Evolutionary conservation across 2,329 filamentous ascomycete genomes (phyloP), one percentile per base, ranked within the genome.

Genomic region (Hymenoscyphus salicellus): DNA sequence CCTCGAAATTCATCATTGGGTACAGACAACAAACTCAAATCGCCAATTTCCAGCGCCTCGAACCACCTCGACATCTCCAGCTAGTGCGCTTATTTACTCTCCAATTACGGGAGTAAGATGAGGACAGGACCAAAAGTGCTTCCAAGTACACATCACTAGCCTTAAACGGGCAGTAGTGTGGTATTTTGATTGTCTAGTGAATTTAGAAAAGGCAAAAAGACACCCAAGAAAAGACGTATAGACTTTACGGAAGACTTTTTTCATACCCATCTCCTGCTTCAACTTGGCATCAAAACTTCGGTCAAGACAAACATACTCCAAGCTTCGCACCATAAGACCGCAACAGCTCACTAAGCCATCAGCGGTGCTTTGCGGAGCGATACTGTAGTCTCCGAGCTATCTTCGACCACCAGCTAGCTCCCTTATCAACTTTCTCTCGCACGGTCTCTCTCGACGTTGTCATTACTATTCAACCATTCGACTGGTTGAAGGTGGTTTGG

Each of bases 401-500:
- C 28, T 26, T 23, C 14, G 46, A 23, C 20, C n/a, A 30, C 28
- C 28, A 30, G 52, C 20, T 38, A 58, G 52, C 56, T 38, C 32
- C 43, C 32, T 58, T 57, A 38, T n/a, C 32, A 32, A 38, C 55
- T 61, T 32, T 62, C n/a, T 26, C 41, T 52, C 58, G 65, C 64
- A 68, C 64, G 63, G 55, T 61, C 66, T 60, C 52, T 52, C 23
- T 28, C 59, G 65, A 64, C 66, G 61, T 65, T 55, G 23, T 43
- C 43, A 46, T n/a, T 41, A 41, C 14, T 41, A 41, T n/a, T 41
- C 41, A 11, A 16, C 10, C 10, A 46, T 46, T 46, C 41, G 41
- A 46, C 41, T 23, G 41, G n/a, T 23, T 46, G 41, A 46, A 46
- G 41, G 38, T 43, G 55, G 23, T 58, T 52, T 38, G 20, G 36